Percentiles rank a stretch among this genome's conserved stretches.
These are phyloP conservation scores for Endotrypanum monterogeii DNA, from an alignment of 208 protist species.

Conservation along the genomic window DNA sequence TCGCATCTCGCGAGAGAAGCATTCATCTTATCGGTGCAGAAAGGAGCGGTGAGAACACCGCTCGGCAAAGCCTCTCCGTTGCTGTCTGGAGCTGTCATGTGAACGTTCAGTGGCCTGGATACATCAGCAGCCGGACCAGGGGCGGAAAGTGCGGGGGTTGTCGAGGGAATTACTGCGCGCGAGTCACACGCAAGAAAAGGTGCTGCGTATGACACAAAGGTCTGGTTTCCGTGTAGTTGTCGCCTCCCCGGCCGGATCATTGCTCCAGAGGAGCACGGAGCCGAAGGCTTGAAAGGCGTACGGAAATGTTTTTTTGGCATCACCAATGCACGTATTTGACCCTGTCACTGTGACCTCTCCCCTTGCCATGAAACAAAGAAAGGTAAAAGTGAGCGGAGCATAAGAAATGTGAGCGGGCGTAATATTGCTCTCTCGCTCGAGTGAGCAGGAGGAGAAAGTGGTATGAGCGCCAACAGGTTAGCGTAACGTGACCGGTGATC, in stretches of 20 bases:
- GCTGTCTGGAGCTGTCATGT: background rate
- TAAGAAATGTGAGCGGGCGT: background rate
- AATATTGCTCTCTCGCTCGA: background rate
- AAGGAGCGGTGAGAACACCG: background rate
- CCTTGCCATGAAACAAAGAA: background rate
- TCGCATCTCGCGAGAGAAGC: background rate
- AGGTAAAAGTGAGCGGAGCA: background rate
- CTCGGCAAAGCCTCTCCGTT: background rate
- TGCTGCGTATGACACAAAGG: background rate
- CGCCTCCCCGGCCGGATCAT: background rate
- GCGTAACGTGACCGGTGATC: background rate
- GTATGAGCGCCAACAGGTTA: background rate
- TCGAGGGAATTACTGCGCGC: background rate
- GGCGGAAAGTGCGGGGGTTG: background rate
- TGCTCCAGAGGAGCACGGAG: background rate
- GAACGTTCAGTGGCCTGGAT: background rate
- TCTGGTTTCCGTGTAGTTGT: background rate
- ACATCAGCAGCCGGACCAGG: background rate
- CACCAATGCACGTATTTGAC: background rate
- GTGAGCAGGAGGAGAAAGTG: background rate
- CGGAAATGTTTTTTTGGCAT: conserved; percentile 12
- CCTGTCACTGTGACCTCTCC: background rate
- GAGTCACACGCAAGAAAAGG: background rate
- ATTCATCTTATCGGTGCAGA: background rate
- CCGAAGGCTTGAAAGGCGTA: conserved; percentile 18